These are phyloP conservation scores for Hymenoscyphus scutula DNA, from an alignment of 2,329 filamentous ascomycete genomes.

Conservation along the genomic window DNA sequence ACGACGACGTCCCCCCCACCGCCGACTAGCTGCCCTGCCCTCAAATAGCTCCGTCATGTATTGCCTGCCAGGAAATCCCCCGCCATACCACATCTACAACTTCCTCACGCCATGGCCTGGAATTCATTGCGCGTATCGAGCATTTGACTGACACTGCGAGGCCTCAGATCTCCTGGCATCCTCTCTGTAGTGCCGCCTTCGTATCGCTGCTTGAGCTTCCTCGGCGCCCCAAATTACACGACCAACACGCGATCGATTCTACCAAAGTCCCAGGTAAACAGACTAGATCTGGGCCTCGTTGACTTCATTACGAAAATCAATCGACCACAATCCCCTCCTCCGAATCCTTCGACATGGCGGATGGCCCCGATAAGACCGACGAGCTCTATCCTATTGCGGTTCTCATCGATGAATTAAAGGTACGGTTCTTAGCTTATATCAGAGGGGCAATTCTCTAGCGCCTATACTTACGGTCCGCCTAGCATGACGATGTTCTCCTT, in stretches of 20 bases:
- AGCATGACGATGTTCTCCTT: constrained; percentile 98
- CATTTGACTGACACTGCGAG: constrained; percentile 4
- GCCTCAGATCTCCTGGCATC: neutral
- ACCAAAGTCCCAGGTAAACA: constrained; percentile 33
- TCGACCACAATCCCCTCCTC: constrained; percentile 27
- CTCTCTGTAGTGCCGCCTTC: neutral
- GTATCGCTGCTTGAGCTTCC: constrained; percentile 12
- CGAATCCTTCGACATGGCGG: constrained; percentile 67
- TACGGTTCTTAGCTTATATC: constrained; percentile 44
- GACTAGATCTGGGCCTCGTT: constrained; percentile 30
- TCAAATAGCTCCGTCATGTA: constrained; percentile 28
- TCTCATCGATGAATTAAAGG: constrained; percentile 99
- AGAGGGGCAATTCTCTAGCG: neutral
- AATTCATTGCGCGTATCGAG: neutral
- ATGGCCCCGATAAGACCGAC: constrained; percentile 87
- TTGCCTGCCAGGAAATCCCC: constrained; percentile 21
- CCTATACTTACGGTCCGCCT: constrained; percentile 27
- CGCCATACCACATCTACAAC: constrained; percentile 24
- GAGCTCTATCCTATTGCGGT: constrained; percentile 99
- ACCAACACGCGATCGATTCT: constrained; percentile 35
- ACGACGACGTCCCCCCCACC: constrained; percentile 4
- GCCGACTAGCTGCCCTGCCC: constrained; percentile 6
- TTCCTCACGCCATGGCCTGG: neutral
- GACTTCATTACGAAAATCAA: constrained; percentile 35
- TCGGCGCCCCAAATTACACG: neutral